A percentile compares a stretch with the other conserved stretches of the same genome.
Evolutionary conservation across 2,329 filamentous ascomycete species (phyloP).

Genomic region (Paraconiothyrium brasiliense): DNA sequence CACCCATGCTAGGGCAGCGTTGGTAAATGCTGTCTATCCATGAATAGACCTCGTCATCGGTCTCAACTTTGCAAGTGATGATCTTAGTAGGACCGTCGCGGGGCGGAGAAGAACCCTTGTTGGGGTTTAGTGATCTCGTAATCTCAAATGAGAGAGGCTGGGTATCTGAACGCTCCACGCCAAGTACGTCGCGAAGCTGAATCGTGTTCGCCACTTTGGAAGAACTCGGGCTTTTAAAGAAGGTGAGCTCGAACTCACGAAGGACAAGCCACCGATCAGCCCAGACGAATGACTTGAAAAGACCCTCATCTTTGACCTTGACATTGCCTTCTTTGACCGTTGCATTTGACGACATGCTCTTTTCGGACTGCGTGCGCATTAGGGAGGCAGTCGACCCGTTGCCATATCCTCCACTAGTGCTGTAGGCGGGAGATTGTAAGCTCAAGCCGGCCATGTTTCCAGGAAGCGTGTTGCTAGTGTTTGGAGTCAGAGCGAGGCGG

Average conservation of each 20-base stretch:
- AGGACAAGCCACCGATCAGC: slow-evolving; percentile 92
- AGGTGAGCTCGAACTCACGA: slow-evolving; percentile 91
- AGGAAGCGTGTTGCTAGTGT: slow-evolving; percentile 70
- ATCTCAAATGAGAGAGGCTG: slow-evolving; percentile 95
- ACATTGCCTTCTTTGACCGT: slow-evolving; percentile 74
- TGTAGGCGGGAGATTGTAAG: slow-evolving; percentile 67
- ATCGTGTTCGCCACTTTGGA: slow-evolving; percentile 85
- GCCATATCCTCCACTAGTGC: slow-evolving; percentile 22
- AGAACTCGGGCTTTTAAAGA: slow-evolving; percentile 88
- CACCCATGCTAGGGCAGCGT: slow-evolving; percentile 95
- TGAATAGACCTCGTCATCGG: slow-evolving; percentile 95
- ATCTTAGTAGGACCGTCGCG: slow-evolving; percentile 84
- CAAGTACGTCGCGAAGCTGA: slow-evolving; percentile 84
- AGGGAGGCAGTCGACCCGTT: slow-evolving; percentile 51
- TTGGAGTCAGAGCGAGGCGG: slow-evolving; percentile 81
- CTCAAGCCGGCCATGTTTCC: slow-evolving; percentile 83
- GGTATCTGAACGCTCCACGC: slow-evolving; percentile 89
- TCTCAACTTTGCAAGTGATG: slow-evolving; percentile 91
- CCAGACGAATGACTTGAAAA: slow-evolving; percentile 83
- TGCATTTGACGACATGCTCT: slow-evolving; percentile 43
- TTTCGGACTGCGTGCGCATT: slow-evolving; percentile 53
- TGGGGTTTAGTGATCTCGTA: slow-evolving; percentile 72
- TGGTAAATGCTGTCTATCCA: slow-evolving; percentile 99
- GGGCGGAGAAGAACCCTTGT: slow-evolving; percentile 70
- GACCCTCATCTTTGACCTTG: slow-evolving; percentile 88